Conservation (phyloP, 257 asterid species). For the Solanum microdontum region DNA sequence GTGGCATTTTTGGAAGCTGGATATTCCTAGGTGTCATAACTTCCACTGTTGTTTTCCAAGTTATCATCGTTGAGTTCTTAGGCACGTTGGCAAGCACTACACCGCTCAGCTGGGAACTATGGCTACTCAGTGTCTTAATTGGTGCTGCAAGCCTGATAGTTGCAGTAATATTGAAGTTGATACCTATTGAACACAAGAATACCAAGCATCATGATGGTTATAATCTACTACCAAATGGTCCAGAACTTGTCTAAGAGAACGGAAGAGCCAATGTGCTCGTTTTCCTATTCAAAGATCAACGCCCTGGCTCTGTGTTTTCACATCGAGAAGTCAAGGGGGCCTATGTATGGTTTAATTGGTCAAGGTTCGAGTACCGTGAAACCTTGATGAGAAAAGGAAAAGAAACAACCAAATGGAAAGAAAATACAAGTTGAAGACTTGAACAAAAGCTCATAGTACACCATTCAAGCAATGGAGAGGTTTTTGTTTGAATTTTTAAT, state of each 20-base stretch:
- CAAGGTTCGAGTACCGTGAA: background rate
- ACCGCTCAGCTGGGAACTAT: conserved; percentile 36
- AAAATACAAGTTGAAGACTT: background rate
- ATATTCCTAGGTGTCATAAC: conserved; percentile 40
- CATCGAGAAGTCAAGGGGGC: background rate
- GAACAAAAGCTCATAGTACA: background rate
- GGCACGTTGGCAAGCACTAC: conserved; percentile 58
- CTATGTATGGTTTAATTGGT: background rate
- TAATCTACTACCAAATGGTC: conserved; percentile 60
- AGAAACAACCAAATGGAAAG: background rate
- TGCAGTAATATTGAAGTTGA: conserved; percentile 47
- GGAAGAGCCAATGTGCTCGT: background rate
- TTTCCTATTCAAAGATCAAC: background rate
- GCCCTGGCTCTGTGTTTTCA: background rate
- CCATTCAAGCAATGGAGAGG: background rate
- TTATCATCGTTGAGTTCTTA: conserved; percentile 46
- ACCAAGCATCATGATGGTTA: conserved; percentile 53
- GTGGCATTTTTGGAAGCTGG: conserved; percentile 60
- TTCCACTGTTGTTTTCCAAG: conserved; percentile 55
- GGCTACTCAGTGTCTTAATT: conserved; percentile 46
- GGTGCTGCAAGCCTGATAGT: conserved; percentile 42
- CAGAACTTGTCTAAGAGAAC: conserved; percentile 39
- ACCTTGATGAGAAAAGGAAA: background rate
- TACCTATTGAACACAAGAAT: conserved; percentile 29
- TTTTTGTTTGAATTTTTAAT: background rate